Evolutionary conservation across 2,329 filamentous ascomycete genomes (phyloP).

Genomic region (Zalaria sp.): DNA sequence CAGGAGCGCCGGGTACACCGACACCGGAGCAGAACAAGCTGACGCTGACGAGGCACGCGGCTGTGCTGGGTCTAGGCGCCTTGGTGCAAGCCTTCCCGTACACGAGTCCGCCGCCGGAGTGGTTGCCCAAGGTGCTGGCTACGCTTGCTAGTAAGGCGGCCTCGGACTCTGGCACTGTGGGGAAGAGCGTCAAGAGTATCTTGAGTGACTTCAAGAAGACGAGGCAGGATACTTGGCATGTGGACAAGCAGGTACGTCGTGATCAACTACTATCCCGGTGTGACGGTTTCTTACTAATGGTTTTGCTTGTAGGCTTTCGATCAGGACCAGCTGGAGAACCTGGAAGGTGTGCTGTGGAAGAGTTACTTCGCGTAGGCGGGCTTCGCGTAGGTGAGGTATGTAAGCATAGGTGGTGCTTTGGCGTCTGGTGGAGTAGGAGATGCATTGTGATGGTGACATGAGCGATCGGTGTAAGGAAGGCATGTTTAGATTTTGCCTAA

Average conservation of each 20-base stretch:
- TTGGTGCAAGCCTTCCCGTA: slow-evolving; percentile 95
- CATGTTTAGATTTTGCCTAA: no score
- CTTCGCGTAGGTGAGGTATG: no score
- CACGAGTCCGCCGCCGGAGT: slow-evolving; percentile 74
- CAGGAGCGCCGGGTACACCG: slow-evolving; percentile 40
- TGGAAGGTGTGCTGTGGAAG: slow-evolving; percentile 97
- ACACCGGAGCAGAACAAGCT: slow-evolving; percentile 62
- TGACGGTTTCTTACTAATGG: neutral
- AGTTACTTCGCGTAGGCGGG: slow-evolving; percentile 75
- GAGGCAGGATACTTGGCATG: slow-evolving; percentile 93
- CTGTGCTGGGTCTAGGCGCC: slow-evolving; percentile 79
- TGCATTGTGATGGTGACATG: no score
- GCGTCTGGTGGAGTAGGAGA: no score
- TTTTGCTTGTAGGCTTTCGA: slow-evolving; percentile 62
- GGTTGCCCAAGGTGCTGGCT: slow-evolving; percentile 89
- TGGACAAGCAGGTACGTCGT: slow-evolving; percentile 79
- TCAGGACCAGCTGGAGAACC: slow-evolving; percentile 79
- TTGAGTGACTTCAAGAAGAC: slow-evolving; percentile 99
- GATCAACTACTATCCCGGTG: neutral
- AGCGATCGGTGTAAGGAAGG: no score
- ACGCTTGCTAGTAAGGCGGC: slow-evolving; percentile 74
- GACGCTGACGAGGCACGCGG: slow-evolving; percentile 72
- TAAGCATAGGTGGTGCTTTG: no score
- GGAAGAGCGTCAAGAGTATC: slow-evolving; percentile 88
- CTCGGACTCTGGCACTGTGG: slow-evolving; percentile 79